Evolutionary conservation across 2,329 filamentous ascomycete genomes (phyloP), one percentile per base, ranked within the genome.

Genomic region (Pseudocercospora musae): DNA sequence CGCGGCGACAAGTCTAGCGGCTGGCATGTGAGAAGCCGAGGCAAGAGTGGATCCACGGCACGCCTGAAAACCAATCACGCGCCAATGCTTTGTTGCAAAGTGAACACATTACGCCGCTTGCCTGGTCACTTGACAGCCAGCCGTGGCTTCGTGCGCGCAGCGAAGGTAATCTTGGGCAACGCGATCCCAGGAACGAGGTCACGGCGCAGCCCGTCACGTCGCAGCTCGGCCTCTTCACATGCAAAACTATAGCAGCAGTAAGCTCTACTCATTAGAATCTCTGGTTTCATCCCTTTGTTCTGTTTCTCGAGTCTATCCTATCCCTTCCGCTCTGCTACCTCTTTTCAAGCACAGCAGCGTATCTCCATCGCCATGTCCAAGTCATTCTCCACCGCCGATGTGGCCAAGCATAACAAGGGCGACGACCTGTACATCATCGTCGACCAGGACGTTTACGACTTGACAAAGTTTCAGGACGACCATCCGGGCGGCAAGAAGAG

Each of bases 371-470:
- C 62, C 72, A 99, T 99, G 95, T 90, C 93, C 56, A 90, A 95
- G 80, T 89, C 86, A 29, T 97, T 96, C 77, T 89, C 88, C 59
- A 84, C 87, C 68, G 85, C 85, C 81, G 93, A 97, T 76, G 94
- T 99, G 66, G 88, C 93, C 75, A 87, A 90, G 79, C 93, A 98
- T 79, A 96, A 92, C 84, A 96, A 94, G 81, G 78, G 88, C 50
- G 87, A 92, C 74, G 89, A 88, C 75, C 83, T 97, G 65, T 98
- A 88, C 86, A 91, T 98, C 73, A 86, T 96, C 68, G 87, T 98
- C 69, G 94, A 98, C 70, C 90, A 93, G 72, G 94, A 98, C 78
- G 94, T 98, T 69, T 98, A 96, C 78, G 94, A 99, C 75, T 77
- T 98, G 72, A 96, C 92, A 71, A 92, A 79, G 66, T 83, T 82